These are phyloP conservation scores for Alternaria atra DNA, from an alignment of 2,329 filamentous ascomycete genomes.

Conservation along the genomic window DNA sequence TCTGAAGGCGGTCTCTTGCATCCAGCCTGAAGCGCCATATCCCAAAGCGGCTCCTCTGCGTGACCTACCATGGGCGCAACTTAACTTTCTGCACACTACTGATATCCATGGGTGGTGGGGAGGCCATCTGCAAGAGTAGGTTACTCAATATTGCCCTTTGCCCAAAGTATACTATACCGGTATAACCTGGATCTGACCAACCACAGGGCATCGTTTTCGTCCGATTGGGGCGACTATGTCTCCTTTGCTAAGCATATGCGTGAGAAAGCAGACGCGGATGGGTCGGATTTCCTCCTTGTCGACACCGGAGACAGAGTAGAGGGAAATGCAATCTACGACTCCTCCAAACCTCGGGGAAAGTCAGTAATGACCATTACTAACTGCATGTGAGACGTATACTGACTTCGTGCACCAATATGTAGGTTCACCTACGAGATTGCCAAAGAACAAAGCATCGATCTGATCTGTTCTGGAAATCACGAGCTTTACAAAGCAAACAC, in stretches of 20 bases:
- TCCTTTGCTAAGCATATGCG: constrained; percentile 89
- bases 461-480: constrained; percentile 91
- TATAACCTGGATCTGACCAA: constrained; percentile 13
- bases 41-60: constrained; percentile 84
- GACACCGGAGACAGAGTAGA: constrained; percentile 95
- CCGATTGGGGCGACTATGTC: constrained; percentile 97
- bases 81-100: constrained; percentile 92
- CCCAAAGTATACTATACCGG: background rate
- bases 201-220: constrained; percentile 82
- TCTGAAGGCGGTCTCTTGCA: constrained; percentile 57
- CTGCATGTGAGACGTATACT: background rate
- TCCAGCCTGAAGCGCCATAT: constrained; percentile 81
- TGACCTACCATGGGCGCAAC: constrained; percentile 86
- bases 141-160: background rate
- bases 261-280: constrained; percentile 77
- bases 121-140: constrained; percentile 89
- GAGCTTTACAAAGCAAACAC: constrained; percentile 88
- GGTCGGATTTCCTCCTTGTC: constrained; percentile 87
- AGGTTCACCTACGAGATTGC: constrained; percentile 86
- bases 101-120: constrained; percentile 95
- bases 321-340: constrained; percentile 93
- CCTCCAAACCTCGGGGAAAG: constrained; percentile 83
- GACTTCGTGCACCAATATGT: background rate
- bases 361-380: background rate
- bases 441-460: constrained; percentile 80